Evolutionary conservation across 192 early-diverging fungal genomes (phyloP).

Genomic region (Backusella sp.): DNA sequence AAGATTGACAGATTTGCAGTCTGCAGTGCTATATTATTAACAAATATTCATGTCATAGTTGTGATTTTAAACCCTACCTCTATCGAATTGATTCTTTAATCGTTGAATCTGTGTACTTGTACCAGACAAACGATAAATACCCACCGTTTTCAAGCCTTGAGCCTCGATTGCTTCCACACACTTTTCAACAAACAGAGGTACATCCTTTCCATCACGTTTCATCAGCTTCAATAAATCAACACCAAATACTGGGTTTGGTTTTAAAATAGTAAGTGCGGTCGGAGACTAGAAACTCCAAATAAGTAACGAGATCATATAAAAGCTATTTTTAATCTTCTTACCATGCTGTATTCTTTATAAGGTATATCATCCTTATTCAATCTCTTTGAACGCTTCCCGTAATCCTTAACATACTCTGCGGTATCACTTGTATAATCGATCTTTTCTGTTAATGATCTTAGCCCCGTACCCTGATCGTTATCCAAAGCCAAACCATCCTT

Average conservation of each 20-base stretch:
- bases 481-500: slow-evolving; percentile 68
- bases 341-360: slow-evolving; percentile 46
- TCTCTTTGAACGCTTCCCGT: slow-evolving; percentile 20
- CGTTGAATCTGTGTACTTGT: slow-evolving; percentile 71
- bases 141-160: slow-evolving; percentile 67
- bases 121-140: slow-evolving; percentile 91
- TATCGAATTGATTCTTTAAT: slow-evolving; percentile 71
- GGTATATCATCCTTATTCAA: slow-evolving; percentile 37
- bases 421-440: slow-evolving; percentile 63
- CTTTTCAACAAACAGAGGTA: slow-evolving; percentile 78
- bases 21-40: slow-evolving; percentile 26
- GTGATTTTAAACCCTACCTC: slow-evolving; percentile 43
- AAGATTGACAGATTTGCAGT: slow-evolving; percentile 65
- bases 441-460: slow-evolving; percentile 51
- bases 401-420: slow-evolving; percentile 43
- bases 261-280: slow-evolving; percentile 57
- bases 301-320: not conserved
- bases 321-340: slow-evolving; percentile 22
- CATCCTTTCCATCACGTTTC: slow-evolving; percentile 65
- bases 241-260: slow-evolving; percentile 81
- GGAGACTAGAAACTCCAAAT: slow-evolving; percentile 38
- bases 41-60: not conserved
- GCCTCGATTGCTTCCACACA: slow-evolving; percentile 83
- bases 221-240: slow-evolving; percentile 68
- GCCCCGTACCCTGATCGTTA: slow-evolving; percentile 33